A percentile compares a stretch with the other conserved stretches of the same genome.
These are phyloP conservation scores for Penicillium paneum DNA, from an alignment of 2,329 filamentous ascomycete genomes.

Conservation along the genomic window DNA sequence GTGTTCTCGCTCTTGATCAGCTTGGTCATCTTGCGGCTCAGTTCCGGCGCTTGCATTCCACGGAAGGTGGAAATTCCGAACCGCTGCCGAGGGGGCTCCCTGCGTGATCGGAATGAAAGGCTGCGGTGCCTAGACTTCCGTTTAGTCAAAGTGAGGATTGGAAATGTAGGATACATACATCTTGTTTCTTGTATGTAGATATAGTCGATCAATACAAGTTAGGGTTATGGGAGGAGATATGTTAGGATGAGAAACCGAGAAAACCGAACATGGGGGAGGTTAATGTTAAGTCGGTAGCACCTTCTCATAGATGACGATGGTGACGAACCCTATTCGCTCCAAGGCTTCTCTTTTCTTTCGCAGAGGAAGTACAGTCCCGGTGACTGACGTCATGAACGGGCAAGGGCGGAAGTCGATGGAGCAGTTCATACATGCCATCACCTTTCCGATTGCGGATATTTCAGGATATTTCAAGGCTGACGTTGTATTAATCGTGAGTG, in stretches of 20 bases:
- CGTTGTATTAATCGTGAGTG: neutral
- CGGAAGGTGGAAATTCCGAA: slow-evolving; percentile 87
- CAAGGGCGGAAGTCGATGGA: slow-evolving; percentile 8
- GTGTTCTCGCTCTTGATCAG: slow-evolving; percentile 95
- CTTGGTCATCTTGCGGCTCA: slow-evolving; percentile 82
- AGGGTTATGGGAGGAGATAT: neutral
- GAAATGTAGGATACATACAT: slow-evolving; percentile 14
- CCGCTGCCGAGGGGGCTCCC: slow-evolving; percentile 51
- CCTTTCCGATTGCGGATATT: slow-evolving; percentile 3
- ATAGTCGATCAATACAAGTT: neutral
- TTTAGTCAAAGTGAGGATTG: neutral
- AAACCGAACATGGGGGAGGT: neutral
- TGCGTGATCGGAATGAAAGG: slow-evolving; percentile 41
- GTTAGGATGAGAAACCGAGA: neutral
- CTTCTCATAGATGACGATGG: slow-evolving; percentile 27
- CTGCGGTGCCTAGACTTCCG: slow-evolving; percentile 40
- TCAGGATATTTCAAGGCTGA: neutral
- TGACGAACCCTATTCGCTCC: slow-evolving; percentile 12
- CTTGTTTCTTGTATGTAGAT: slow-evolving; percentile 4
- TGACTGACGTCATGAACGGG: slow-evolving; percentile 33
- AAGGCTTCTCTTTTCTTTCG: neutral
- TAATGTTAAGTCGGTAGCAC: slow-evolving; percentile 8
- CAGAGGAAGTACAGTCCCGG: slow-evolving; percentile 19
- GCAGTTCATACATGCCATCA: neutral
- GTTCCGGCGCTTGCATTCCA: slow-evolving; percentile 78